Evolutionary conservation across 352 stramenopile species (phyloP), one percentile per base, ranked within the genome.

Genomic region (Saprolegnia parasitica): DNA sequence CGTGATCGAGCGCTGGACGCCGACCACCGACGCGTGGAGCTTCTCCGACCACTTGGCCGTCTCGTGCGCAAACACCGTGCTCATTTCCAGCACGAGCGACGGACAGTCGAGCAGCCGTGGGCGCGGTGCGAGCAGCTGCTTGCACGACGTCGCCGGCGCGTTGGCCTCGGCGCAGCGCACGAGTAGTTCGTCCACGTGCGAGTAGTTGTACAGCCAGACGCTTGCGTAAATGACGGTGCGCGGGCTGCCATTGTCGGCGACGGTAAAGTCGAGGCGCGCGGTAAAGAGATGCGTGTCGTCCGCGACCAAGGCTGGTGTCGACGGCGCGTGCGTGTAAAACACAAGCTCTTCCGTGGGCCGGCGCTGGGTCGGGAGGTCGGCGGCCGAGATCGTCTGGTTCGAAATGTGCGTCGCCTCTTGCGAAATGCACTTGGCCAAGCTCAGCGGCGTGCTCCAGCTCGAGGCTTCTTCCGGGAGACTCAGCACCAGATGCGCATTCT

Each of bases 131-230:
- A 60, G 35, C 18, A 93, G 76, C 4, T 92, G 72, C 54, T 90
- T 82, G 66, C 86, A 87, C 0, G 84, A 78, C 24, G 75, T 73
- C 26, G 93, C 71, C n/a, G 75, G 73, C 3, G 74, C 58, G 1
- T 75, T 66, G 2, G 83, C 81, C 45, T 96, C 86, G 1, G 86
- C 75, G 66, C 78, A 89, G 11, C 88, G 85, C 32, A 94, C 87
- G 20, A 93, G 67, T 32, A 96, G 65, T 37, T 78, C 90, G 29
- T 89, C 78, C 10, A 96, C 78, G 29, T 96, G 88, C 23, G 84
- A 94, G 65, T 96, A 86, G 61, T 96, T 96, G 72, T 95, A 96
- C n/a, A 96, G 81, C 88, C 88, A 96, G 15, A 95, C 68, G 3
- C 82, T 90, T n/a, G 81, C 81, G 60, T 82, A 96, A 4, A 96